Evolutionary conservation across 2,329 filamentous ascomycete species (phyloP), one percentile per base, ranked within the genome.

Genomic region (Cadophora sp.): DNA sequence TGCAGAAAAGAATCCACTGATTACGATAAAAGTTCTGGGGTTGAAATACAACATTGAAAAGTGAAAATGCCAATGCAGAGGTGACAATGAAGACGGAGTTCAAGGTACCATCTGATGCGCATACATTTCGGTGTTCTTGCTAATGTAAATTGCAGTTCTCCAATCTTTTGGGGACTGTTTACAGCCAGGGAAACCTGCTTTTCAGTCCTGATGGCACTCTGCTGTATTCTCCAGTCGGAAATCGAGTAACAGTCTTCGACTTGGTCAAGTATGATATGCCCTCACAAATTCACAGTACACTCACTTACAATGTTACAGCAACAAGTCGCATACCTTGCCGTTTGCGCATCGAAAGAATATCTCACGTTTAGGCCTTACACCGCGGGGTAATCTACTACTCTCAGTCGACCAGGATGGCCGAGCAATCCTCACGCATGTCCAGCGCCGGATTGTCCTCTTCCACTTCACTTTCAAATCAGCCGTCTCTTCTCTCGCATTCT

Each of bases 311-410:
- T 31, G 4, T 62, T 3, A 8, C 73, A 94, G 92, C 75, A 96
- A 96, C 81, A 96, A 93, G 81, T 96, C 93, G 5, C 87, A 93
- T 77, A 97, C 93, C 12, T 87, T 97, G 14, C 92, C 89, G 26
- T 97, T 98, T 79, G 89, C 95, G 72, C 96, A 99, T 80, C 92
- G 96, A 80, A 94, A 92, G 79, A 98, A 98, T 80, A 97, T 99
- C 77, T 84, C 91, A 71, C 89, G 93, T 73, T 88, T 99, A 73
- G 95, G 93, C 73, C 88, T 99, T 66, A 93, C 94, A 61, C 94
- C 96, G 63, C 89, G 90, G 77, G 96, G 95, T 76, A 97, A 97
- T 79, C 87, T 99, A 60, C 87, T 99, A 24, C 90, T 99, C 72
- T 93, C 95, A 8, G 86, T 99, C 73, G 97, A 99, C 82, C 92